Conservation (phyloP, 768 basidiomycete genomes). For the Boletus rufocinnamomeus region DNA sequence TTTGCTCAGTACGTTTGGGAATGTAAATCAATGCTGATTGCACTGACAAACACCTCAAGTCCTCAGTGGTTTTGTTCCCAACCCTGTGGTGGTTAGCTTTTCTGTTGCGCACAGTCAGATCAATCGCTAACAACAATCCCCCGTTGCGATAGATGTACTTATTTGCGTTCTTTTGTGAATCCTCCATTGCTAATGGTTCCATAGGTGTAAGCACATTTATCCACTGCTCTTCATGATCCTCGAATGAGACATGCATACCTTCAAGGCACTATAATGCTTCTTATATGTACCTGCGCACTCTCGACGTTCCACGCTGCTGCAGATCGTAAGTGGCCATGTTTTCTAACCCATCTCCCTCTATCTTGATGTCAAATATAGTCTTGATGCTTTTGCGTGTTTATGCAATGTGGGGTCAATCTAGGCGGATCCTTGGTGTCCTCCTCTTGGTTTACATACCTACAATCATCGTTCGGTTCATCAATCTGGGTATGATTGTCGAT, state of each 20-base stretch:
- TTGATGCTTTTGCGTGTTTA: background rate
- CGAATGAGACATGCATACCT: background rate
- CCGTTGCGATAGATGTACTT: background rate
- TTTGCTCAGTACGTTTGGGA: background rate
- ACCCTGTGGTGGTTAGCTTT: background rate
- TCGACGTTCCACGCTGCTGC: conserved; percentile 2
- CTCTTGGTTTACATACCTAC: conserved; percentile 2
- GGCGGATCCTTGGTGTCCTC: no score
- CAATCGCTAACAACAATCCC: background rate
- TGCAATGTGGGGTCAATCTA: no score
- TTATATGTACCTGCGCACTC: background rate
- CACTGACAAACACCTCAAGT: background rate
- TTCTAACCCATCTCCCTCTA: background rate
- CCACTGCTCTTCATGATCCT: no score
- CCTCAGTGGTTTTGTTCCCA: background rate
- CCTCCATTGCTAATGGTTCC: background rate
- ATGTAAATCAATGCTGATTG: background rate
- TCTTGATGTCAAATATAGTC: background rate
- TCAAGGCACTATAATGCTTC: background rate
- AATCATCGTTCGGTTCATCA: background rate
- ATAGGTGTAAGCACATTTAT: no score
- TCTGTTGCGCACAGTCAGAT: background rate
- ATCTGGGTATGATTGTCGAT: background rate
- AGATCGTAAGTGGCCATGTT: background rate
- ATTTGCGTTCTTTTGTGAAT: background rate